A percentile compares a stretch with the other conserved stretches of the same genome.
phyloP scores from a whole-genome alignment of 345 rosid species.

The Brassica nigra region DNA sequence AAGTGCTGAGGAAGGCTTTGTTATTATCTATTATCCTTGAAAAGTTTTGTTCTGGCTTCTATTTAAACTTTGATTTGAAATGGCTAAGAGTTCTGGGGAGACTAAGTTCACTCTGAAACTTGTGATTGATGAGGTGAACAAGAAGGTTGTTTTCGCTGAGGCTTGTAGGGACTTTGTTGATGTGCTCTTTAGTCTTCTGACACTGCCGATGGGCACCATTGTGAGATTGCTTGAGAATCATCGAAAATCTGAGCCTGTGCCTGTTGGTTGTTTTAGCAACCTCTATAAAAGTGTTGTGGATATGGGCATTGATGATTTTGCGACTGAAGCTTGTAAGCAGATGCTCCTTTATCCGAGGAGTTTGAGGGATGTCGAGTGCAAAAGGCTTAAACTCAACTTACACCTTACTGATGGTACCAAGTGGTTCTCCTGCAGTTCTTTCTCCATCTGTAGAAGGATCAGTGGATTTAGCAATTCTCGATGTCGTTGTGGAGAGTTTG shows the following conservation, averaged over 20 bases:
- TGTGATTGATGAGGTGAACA: neutral
- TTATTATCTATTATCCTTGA: neutral
- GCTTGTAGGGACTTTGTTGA: slow-evolving; percentile 7
- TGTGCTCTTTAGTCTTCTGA: slow-evolving; percentile 7
- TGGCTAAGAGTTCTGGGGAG: neutral
- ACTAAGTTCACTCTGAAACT: neutral
- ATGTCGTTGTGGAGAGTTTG: neutral
- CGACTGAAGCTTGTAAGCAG: slow-evolving; percentile 1
- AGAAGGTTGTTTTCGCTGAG: neutral
- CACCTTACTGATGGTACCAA: neutral
- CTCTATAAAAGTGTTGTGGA: neutral
- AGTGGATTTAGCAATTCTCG: neutral
- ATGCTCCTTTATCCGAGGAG: neutral
- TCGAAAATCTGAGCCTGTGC: neutral
- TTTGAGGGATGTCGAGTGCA: neutral
- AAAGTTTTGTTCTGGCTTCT: neutral
- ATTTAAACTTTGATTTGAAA: neutral
- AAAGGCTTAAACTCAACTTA: neutral
- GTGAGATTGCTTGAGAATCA: slow-evolving; percentile 7
- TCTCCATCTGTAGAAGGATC: neutral
- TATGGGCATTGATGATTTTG: neutral
- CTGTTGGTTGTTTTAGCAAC: neutral
- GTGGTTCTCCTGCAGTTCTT: neutral
- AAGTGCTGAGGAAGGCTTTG: neutral
- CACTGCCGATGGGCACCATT: slow-evolving; percentile 1